These are phyloP conservation scores for Medicago ruthenica DNA, from an alignment of 306 rosid genomes.

Conservation along the genomic window DNA sequence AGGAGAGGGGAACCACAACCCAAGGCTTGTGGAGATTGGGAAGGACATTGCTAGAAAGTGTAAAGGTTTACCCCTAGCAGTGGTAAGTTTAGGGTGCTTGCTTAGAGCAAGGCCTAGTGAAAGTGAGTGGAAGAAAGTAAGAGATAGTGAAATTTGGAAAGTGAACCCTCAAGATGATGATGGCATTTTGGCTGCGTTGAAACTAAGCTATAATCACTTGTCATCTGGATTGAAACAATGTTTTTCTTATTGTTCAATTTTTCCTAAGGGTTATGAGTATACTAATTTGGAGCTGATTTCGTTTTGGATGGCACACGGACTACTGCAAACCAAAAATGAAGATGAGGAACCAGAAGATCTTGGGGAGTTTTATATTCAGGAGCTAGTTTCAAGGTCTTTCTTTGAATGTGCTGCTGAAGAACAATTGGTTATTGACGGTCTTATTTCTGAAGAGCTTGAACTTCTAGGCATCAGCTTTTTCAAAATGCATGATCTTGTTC, in stretches of 20 bases:
- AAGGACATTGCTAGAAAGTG: constrained; percentile 43
- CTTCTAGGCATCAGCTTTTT: constrained; percentile 34
- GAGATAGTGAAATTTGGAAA: constrained; percentile 44
- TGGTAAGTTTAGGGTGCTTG: constrained; percentile 35
- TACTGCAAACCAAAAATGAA: constrained; percentile 36
- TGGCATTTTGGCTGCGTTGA: constrained; percentile 42
- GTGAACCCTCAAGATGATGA: constrained; percentile 28
- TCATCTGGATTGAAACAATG: constrained; percentile 32
- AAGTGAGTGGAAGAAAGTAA: constrained; percentile 37
- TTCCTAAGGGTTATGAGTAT: constrained; percentile 39
- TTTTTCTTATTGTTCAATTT: constrained; percentile 37
- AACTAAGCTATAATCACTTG: constrained; percentile 37
- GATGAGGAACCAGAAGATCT: constrained; percentile 39
- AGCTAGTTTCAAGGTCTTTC: constrained; percentile 43
- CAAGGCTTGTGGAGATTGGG: constrained; percentile 40
- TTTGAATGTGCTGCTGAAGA: constrained; percentile 40
- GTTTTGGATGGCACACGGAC: constrained; percentile 46
- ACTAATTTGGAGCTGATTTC: constrained; percentile 38
- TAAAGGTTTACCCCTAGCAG: constrained; percentile 41
- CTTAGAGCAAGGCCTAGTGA: constrained; percentile 17
- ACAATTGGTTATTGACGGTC: constrained; percentile 40
- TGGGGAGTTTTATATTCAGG: constrained; percentile 38
- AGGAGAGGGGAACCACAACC: constrained; percentile 16
- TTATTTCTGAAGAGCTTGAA: constrained; percentile 41
- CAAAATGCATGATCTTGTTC: constrained; percentile 46